Base-by-base conservation (phyloP, 495 filamentous ascomycete species). In the Penicillium canescens region DNA sequence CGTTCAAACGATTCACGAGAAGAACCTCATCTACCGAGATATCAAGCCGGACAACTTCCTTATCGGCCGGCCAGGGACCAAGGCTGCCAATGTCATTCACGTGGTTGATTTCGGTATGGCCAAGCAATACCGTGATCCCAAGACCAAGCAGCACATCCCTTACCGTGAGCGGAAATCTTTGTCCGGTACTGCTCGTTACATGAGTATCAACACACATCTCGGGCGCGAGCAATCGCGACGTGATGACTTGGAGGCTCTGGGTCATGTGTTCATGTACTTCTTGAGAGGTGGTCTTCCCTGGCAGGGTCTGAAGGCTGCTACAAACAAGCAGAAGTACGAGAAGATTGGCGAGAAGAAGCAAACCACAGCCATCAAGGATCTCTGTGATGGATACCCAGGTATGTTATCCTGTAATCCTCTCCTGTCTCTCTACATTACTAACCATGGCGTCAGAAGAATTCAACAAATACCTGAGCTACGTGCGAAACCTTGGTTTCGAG, bases 301-400 rank as follows among this genome's bases (percentile, higher is more conserved):
- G 94, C 94, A 99, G 75, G 94, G 94, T 45, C 78, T 99, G 63
- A 98, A 98, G 78, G 94, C 94, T 69, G 95, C 95, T 14, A 99
- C 94, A 54, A 99, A 99, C 79, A 99, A 99, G 83, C 94, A 99
- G 68, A 99, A 99, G 76, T 99, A 99, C 61, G 94, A 99, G 75
- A 98, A 98, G 79, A 99, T 99, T 72, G 94, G 94, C 28, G 95
- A 99, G 76, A 98, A 98, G 88, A 99, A 99, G 77, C 94, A 98
- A 76, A 96, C 93, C 0, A 98, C 94, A 21, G 82, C 84, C 0
- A 93, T 99, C 80, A 95, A 96, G 72, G 95, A 99, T 62, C 85
- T 99, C 4, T 98, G 94, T 63, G 92, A 97, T 52, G 88, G 90
- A 43, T 98, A 93, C 76, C 94, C 94, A 61, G 86, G 86, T 89